Evolutionary conservation across 169 alveolate species (phyloP).

Genomic region (Plasmodium adleri): DNA sequence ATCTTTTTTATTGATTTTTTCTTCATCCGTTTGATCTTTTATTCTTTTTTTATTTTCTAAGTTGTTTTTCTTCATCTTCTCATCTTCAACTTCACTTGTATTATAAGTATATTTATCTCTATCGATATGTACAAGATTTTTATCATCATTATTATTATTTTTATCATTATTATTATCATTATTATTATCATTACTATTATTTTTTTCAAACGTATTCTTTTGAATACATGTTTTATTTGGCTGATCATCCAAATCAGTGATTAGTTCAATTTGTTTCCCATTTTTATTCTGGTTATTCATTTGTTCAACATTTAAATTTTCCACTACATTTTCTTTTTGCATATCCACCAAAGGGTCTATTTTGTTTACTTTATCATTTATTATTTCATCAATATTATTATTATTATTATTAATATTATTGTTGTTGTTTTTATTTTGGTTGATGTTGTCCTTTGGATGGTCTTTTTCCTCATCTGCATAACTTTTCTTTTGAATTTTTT

Average conservation of each 20-base stretch:
- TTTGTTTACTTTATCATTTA: neutral
- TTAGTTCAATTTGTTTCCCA: neutral
- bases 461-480: neutral
- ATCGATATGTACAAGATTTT: neutral
- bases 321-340: neutral
- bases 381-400: neutral
- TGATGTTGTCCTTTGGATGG: neutral
- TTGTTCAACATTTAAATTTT: neutral
- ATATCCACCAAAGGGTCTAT: neutral
- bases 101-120: neutral
- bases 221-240: neutral
- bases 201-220: neutral
- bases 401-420: constrained; percentile 23
- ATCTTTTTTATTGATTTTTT: constrained; percentile 42
- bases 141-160: neutral
- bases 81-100: neutral
- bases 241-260: neutral
- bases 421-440: neutral
- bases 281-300: neutral
- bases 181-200: neutral
- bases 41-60: neutral
- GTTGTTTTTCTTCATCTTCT: neutral
- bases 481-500: constrained; percentile 84
- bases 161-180: neutral
- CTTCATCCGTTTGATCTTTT: neutral